A percentile compares a stretch with the other conserved stretches of the same genome.
These are phyloP conservation scores for Dendrocalamus sinicus DNA, from an alignment of 176 grass and related monocot genomes.

Conservation along the genomic window DNA sequence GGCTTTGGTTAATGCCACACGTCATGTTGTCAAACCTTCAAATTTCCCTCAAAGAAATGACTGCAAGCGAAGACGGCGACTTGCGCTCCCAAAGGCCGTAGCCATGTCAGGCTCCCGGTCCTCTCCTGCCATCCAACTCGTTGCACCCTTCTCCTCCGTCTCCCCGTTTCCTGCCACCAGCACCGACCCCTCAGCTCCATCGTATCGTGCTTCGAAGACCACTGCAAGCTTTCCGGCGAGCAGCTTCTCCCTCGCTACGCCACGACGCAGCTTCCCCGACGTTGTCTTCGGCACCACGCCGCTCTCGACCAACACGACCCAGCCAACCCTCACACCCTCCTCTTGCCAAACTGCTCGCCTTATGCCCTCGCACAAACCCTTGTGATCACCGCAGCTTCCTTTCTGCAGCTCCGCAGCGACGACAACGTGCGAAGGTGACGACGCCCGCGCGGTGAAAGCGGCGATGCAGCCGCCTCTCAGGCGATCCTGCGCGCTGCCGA, in stretches of 20 bases:
- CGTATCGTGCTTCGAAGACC: constrained; percentile 43
- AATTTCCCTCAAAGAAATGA: constrained; percentile 52
- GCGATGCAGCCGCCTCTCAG: constrained; percentile 54
- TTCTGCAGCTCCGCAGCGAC: constrained; percentile 47
- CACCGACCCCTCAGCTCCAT: background rate
- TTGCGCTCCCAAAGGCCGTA: constrained; percentile 8
- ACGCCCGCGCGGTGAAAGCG: constrained; percentile 15
- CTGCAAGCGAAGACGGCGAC: constrained; percentile 23
- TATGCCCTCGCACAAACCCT: constrained; percentile 38
- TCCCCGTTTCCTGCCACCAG: background rate
- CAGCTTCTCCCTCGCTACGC: constrained; percentile 52
- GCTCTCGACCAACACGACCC: constrained; percentile 48
- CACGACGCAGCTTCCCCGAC: constrained; percentile 65
- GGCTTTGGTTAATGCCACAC: background rate
- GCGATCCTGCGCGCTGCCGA: background rate
- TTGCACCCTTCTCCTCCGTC: background rate
- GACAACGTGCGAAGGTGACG: background rate
- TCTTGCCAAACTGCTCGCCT: constrained; percentile 37
- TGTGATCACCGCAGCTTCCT: background rate
- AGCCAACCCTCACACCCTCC: constrained; percentile 39
- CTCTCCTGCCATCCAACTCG: constrained; percentile 2
- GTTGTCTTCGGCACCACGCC: constrained; percentile 63
- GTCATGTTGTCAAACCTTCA: background rate
- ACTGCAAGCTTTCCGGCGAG: constrained; percentile 33
- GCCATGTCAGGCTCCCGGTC: background rate